A percentile compares a stretch with the other conserved stretches of the same genome.
phyloP scores from a whole-genome alignment of 768 basidiomycete genomes.

The Suillus brevipes region DNA sequence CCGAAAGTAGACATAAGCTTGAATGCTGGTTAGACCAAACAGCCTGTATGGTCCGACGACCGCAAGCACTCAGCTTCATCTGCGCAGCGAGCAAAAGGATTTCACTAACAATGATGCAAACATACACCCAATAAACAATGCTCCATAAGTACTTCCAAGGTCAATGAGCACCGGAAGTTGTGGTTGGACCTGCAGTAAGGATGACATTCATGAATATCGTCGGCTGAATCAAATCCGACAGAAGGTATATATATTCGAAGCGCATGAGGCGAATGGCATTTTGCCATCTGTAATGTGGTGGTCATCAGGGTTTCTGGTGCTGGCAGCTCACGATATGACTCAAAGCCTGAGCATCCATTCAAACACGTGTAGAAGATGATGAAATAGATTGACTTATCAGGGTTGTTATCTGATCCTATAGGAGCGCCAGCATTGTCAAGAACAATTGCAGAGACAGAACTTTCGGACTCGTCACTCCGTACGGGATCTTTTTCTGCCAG shows the following conservation, averaged over 20 bases:
- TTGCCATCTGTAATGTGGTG: background rate
- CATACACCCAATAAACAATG: background rate
- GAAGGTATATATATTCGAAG: background rate
- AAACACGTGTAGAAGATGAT: background rate
- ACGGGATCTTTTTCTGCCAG: no score
- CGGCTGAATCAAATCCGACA: background rate
- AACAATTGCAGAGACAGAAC: background rate
- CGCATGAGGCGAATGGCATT: background rate
- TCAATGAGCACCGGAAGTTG: rapidly evolving
- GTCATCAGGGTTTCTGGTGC: background rate
- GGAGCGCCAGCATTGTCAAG: background rate
- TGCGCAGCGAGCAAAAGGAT: background rate
- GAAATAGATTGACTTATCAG: background rate
- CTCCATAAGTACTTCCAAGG: background rate
- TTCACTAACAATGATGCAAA: background rate
- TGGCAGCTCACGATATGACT: background rate
- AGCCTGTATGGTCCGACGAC: conserved; percentile 4
- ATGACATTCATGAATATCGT: background rate
- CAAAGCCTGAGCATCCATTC: background rate
- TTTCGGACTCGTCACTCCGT: background rate
- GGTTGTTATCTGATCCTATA: background rate
- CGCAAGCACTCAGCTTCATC: background rate
- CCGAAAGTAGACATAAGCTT: conserved; percentile 5
- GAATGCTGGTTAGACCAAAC: conserved; percentile 8
- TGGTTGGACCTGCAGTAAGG: background rate